A percentile compares a stretch with the other conserved stretches of the same genome.
Evolutionary conservation across 2,329 filamentous ascomycete species (phyloP).

Genomic region (Ophiostoma perfectum): DNA sequence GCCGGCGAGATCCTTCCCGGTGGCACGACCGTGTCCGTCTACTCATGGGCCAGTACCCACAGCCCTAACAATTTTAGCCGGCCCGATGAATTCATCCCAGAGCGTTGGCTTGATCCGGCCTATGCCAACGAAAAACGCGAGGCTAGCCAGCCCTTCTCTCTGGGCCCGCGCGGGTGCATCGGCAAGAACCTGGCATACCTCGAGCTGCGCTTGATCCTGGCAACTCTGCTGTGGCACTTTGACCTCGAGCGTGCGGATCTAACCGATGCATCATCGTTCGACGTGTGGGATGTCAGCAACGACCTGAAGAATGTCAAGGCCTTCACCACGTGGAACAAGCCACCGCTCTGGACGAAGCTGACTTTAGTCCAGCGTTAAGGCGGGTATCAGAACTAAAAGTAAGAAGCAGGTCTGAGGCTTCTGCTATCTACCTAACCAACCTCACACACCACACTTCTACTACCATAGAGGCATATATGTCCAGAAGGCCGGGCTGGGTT

Average conservation of each 20-base stretch:
- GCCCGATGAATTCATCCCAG: constrained; percentile 33
- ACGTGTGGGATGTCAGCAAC: constrained; percentile 29
- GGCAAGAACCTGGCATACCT: background rate
- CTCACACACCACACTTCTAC: too few relatives aligned
- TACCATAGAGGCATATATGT: too few relatives aligned
- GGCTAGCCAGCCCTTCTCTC: background rate
- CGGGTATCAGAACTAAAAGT: too few relatives aligned
- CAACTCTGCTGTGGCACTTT: constrained; percentile 1
- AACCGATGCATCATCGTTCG: background rate
- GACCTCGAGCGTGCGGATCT: background rate
- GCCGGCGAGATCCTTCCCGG: constrained; percentile 20
- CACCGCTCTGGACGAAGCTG: constrained; percentile 31
- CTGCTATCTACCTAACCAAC: too few relatives aligned
- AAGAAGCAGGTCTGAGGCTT: too few relatives aligned
- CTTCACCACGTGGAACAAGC: constrained; percentile 38
- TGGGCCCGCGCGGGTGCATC: background rate
- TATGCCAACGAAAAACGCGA: constrained; percentile 39
- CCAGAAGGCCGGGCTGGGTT: too few relatives aligned
- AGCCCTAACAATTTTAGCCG: constrained; percentile 21
- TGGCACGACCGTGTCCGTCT: constrained; percentile 35
- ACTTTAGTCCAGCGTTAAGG: constrained; percentile 25
- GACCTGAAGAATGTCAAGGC: constrained; percentile 33
- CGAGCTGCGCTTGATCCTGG: constrained; percentile 1
- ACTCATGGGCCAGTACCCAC: constrained; percentile 25
- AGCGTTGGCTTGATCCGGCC: constrained; percentile 33